Evolutionary conservation across 805 yeast genomes (phyloP), one percentile per base, ranked within the genome.

Genomic region (Kodamaea lidongshanica): DNA sequence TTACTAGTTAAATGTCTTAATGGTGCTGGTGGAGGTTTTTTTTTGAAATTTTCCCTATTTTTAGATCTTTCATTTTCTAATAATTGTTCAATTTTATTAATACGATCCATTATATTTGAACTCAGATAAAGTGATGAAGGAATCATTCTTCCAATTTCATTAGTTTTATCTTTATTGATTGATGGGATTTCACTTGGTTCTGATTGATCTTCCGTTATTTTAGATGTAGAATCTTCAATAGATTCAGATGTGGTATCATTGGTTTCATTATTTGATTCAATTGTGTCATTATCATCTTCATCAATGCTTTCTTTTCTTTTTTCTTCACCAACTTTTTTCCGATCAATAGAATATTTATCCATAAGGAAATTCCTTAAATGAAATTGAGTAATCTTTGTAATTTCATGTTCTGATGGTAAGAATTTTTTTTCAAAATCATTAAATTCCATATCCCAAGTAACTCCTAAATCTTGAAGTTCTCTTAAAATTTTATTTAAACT

Each of bases 351-450:
- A 23, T 63, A 55, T 33, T 66, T 68, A 33, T 77, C 87, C 45
- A 73, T 56, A 42, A 89, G 77, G 28, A 88, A 66, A 41, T 79
- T 81, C 37, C 78, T 75, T 45, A 89, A 61, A 49, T 89, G 97
- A 44, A 79, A 79, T 4, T 95, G 82, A 2, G 98, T 88, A 25
- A 92, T 83, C 39, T 85, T 69, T 4, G 94, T 78, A 42, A 92
- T 83, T 66, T 92, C 98, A 46, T 79, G 84, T 52, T 92, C 97
- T 6, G 94, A 77, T 1, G 97, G 97, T 37, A 89, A 68, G 48
- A 72, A 92, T 12, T 68, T 67, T 25, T 70, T 69, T 37, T 84
- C 96, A 58, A 92, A 89, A 6, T 74, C 81, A 20, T 74, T 69
- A 45, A 92, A 87, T 34, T 80, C 94, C 13, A 56, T 45, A 54